Base-by-base conservation (phyloP, 805 yeast species). In the Starmerella sirachaensis region DNA sequence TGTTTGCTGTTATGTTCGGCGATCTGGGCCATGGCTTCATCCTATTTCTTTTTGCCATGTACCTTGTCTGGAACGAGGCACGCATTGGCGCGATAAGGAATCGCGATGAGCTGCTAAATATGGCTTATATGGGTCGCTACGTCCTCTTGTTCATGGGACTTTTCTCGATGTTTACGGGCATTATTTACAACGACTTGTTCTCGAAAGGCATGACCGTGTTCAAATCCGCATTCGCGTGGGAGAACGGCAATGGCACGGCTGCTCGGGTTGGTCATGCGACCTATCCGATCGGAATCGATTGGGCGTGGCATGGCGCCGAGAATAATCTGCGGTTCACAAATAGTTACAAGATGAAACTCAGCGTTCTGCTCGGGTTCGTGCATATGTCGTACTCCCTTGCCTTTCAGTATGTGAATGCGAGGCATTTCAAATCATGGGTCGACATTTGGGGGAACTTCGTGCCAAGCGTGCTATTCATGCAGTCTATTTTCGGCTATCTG, bases 1-100 rank as follows among this genome's bases (percentile, higher is more conserved):
- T 91, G 94, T 91, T 91, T 63, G 96, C 98, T 17, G 80, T 91
- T 49, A 91, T 91, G 98, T 91, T 91, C 66, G 98, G 98, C 64
- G 98, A 91, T 65, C 60, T 85, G 42, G 98, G 98, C 17, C 98
- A 91, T 61, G 98, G 97, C 5, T 68, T 85, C 37, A 74, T 91
- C 36, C 65, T 91, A 55, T 67, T 78, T 33, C 59, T 80, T 40
- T 81, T 82, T 14, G 94, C 93, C 1, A 60, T 72, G 28, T 62
- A 63, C 19, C 61, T 91, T 50, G 84, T 88, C 8, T 48, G 74
- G 37, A 76, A 78, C 55, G 98, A 91, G 59, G 68, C 64, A 42
- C 65, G 68, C 38, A 69, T 91, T 31, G 74, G 69, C 12, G 64
- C 65, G 23, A 70, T 77, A 70, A 26, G 26, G 13, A 18, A 38